These are phyloP conservation scores for Fusarium austroafricanum DNA, from an alignment of 2,329 filamentous ascomycete genomes.

Conservation along the genomic window DNA sequence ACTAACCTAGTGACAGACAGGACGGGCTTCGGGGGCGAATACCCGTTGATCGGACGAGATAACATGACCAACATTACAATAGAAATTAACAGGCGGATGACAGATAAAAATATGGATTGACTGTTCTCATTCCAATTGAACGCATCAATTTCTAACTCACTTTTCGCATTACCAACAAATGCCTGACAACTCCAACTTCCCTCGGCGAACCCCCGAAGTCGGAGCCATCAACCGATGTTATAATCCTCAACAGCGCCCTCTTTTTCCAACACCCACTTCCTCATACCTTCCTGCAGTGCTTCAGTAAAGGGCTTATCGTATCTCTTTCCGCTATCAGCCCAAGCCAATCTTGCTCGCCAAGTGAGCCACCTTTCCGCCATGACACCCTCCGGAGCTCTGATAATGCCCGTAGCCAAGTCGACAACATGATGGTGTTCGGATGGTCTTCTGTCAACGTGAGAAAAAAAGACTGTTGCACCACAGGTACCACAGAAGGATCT, in stretches of 20 bases:
- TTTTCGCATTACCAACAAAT: constrained; percentile 10
- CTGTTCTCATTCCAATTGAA: no score
- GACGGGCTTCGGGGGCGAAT: constrained; percentile 19
- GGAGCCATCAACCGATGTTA: constrained; percentile 43
- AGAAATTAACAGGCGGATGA: not conserved
- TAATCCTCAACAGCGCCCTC: constrained; percentile 50
- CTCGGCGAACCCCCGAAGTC: constrained; percentile 33
- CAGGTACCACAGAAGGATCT: constrained; percentile 61
- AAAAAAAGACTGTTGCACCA: constrained; percentile 58
- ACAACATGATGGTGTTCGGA: constrained; percentile 52
- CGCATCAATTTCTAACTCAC: not conserved
- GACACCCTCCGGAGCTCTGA: constrained; percentile 58
- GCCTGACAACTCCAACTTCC: constrained; percentile 1
- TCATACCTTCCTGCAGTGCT: constrained; percentile 53
- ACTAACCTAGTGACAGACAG: constrained; percentile 8
- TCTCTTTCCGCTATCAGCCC: constrained; percentile 49
- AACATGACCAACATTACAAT: not conserved
- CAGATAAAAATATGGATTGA: not conserved
- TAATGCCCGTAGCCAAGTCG: constrained; percentile 57
- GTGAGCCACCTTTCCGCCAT: constrained; percentile 60
- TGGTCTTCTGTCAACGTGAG: constrained; percentile 44
- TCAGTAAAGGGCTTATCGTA: constrained; percentile 54
- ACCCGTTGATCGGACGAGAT: constrained; percentile 12
- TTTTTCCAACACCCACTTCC: constrained; percentile 51
- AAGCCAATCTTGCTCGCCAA: constrained; percentile 56